Conservation (phyloP, 495 filamentous ascomycete genomes). For the Aspergillus nidulans region DNA sequence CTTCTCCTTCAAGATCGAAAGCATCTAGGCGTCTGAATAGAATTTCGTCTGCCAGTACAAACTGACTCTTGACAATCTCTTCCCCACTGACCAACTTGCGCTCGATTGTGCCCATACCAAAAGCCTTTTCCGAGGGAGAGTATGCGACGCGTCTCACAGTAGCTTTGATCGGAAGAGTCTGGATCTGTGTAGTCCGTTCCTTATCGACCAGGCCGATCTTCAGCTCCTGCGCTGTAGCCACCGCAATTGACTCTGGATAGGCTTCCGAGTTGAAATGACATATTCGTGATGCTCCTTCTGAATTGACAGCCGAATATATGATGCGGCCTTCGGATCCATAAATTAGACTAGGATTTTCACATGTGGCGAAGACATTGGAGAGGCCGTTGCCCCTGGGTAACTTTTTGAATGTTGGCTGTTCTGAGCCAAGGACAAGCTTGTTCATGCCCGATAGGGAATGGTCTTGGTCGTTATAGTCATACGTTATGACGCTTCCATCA, state of each 20-base stretch:
- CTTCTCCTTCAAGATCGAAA: conserved; percentile 53
- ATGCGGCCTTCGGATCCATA: conserved; percentile 84
- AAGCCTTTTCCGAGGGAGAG: conserved; percentile 70
- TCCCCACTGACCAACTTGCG: conserved; percentile 52
- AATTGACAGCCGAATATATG: conserved; percentile 93
- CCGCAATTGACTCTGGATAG: conserved; percentile 73
- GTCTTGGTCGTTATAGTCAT: conserved; percentile 57
- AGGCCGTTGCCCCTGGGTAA: conserved; percentile 61
- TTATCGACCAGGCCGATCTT: conserved; percentile 80
- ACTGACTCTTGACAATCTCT: conserved; percentile 55
- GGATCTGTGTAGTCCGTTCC: conserved; percentile 80
- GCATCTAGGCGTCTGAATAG: conserved; percentile 51
- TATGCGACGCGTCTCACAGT: conserved; percentile 86
- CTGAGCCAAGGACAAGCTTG: conserved; percentile 79
- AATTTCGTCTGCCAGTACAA: conserved; percentile 59
- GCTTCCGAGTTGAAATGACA: conserved; percentile 77
- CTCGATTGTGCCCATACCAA: conserved; percentile 81
- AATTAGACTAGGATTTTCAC: conserved; percentile 89
- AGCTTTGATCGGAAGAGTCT: conserved; percentile 69
- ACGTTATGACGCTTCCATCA: conserved; percentile 87
- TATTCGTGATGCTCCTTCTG: conserved; percentile 73
- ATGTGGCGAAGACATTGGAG: conserved; percentile 86
- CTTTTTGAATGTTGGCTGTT: conserved; percentile 73
- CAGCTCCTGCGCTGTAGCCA: conserved; percentile 72
- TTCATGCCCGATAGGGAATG: conserved; percentile 65